These are phyloP conservation scores for Cutaneotrichosporon sp. DNA, from an alignment of 1,284 basidiomycete genomes.

Conservation along the genomic window DNA sequence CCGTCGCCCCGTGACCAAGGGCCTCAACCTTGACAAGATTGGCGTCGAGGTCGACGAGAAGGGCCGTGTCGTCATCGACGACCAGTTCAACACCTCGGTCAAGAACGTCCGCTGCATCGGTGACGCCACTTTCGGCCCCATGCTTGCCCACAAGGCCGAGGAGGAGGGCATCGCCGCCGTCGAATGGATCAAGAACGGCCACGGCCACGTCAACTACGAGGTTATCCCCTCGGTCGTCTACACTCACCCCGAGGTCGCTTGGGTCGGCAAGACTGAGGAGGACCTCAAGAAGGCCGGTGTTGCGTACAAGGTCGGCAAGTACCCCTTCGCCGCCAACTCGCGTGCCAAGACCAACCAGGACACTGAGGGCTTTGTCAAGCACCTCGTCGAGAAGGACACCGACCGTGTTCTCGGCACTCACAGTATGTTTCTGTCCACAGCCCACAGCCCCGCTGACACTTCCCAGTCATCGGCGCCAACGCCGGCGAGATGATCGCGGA, in stretches of 20 bases:
- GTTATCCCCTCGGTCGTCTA: slow-evolving; percentile 96
- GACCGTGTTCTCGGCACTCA: slow-evolving; percentile 89
- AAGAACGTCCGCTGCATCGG: slow-evolving; percentile 93
- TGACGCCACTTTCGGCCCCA: slow-evolving; percentile 96
- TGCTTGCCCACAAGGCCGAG: slow-evolving; percentile 99
- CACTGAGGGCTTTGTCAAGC: slow-evolving; percentile 49
- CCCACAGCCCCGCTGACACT: slow-evolving; percentile 1
- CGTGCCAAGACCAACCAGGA: slow-evolving; percentile 95
- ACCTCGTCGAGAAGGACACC: slow-evolving; percentile 87
- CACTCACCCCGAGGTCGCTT: slow-evolving; percentile 96
- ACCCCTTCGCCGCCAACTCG: slow-evolving; percentile 91
- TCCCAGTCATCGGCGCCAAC: slow-evolving; percentile 74
- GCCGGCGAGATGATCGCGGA: slow-evolving; percentile 96
- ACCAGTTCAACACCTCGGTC: slow-evolving; percentile 91
- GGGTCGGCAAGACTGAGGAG: slow-evolving; percentile 98
- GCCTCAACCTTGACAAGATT: slow-evolving; percentile 86
- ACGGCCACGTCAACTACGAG: slow-evolving; percentile 97
- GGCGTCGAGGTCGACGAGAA: slow-evolving; percentile 90
- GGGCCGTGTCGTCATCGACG: slow-evolving; percentile 91
- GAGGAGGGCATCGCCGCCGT: slow-evolving; percentile 97
- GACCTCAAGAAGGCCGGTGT: slow-evolving; percentile 90
- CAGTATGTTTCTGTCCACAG: slow-evolving; percentile 54
- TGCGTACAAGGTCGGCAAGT: slow-evolving; percentile 90
- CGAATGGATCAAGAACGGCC: slow-evolving; percentile 87
- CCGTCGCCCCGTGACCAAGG: slow-evolving; percentile 75